A percentile compares a stretch with the other conserved stretches of the same genome.
Conservation (phyloP, 192 early-diverging fungal genomes). For the Rhizophagus clarus region DNA sequence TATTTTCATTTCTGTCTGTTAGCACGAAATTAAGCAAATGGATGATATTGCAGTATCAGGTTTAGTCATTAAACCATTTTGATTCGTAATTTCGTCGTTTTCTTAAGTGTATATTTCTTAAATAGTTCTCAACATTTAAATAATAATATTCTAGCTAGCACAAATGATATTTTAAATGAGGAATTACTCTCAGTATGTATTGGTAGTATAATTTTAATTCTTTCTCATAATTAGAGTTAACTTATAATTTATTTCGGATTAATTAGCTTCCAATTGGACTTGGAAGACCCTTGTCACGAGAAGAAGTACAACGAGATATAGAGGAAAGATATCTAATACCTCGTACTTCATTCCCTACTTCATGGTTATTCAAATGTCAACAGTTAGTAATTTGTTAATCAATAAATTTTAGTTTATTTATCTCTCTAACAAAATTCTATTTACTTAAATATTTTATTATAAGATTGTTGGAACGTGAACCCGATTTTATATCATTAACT, state of each 20-base stretch:
- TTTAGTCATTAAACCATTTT: too few species aligned
- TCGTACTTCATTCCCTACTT: conserved; percentile 50
- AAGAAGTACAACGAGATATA: conserved; percentile 50
- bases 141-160: background rate
- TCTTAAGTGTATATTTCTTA: too few species aligned
- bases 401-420: conserved; percentile 22
- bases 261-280: conserved; percentile 7
- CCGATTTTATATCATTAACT: conserved; percentile 44
- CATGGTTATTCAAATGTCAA: conserved; percentile 60
- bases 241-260: background rate
- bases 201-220: background rate
- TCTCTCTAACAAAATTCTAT: background rate
- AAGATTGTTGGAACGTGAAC: conserved; percentile 47
- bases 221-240: background rate
- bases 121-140: too few species aligned
- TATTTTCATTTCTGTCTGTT: too few species aligned
- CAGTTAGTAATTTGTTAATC: conserved; percentile 40
- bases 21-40: too few species aligned
- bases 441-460: background rate
- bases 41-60: too few species aligned
- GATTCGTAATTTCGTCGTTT: too few species aligned
- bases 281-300: conserved; percentile 35
- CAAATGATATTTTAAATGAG: background rate
- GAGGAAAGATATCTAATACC: conserved; percentile 59
- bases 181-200: background rate